These are phyloP conservation scores for Lactarius trivialis DNA, from an alignment of 768 basidiomycete genomes.

Conservation along the genomic window DNA sequence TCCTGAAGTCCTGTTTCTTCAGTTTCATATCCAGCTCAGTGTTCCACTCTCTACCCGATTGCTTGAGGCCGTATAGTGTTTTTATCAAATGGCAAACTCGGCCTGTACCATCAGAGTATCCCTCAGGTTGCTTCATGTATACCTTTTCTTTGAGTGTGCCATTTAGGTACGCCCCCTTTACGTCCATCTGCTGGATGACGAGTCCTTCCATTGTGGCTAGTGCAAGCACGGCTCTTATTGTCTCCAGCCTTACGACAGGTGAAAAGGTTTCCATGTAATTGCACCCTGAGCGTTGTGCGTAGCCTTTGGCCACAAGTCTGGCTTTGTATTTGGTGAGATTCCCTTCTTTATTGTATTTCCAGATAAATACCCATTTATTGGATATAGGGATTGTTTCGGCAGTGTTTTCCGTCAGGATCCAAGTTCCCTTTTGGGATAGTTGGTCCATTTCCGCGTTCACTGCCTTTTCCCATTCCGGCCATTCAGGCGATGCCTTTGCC, in stretches of 20 bases:
- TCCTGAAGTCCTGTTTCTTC: background rate
- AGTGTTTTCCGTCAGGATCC: background rate
- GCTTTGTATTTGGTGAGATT: background rate
- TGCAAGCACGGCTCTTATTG: background rate
- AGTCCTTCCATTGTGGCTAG: fast-evolving
- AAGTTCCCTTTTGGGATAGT: background rate
- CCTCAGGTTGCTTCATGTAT: background rate
- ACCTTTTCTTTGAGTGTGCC: background rate
- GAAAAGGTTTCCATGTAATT: background rate
- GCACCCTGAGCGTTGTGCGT: background rate
- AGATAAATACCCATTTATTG: background rate
- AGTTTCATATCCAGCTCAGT: background rate
- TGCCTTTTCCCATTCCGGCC: background rate
- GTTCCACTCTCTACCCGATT: background rate
- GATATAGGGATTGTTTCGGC: background rate
- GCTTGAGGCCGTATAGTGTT: background rate
- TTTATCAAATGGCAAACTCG: background rate
- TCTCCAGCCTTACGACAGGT: background rate
- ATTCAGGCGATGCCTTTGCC: too few relatives aligned
- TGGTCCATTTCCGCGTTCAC: background rate
- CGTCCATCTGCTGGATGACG: background rate
- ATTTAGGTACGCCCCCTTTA: background rate
- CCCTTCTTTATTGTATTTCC: background rate
- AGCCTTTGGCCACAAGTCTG: background rate
- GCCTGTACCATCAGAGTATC: background rate